phyloP scores from a whole-genome alignment of 768 basidiomycete species.

The Trametes meyenii region DNA sequence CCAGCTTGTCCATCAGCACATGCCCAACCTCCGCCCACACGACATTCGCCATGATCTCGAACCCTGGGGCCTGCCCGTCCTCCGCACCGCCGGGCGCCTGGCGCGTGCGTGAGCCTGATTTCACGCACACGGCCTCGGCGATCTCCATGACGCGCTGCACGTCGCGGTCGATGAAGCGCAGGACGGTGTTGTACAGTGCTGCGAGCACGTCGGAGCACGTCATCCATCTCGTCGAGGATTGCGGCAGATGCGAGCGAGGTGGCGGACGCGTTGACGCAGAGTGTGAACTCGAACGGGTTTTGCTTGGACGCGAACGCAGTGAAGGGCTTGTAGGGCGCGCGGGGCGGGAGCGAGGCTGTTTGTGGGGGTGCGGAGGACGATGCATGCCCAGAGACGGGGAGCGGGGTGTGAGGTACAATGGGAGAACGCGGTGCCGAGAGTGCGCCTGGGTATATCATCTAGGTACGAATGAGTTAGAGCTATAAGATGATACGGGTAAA shows the following conservation, averaged over 20 bases:
- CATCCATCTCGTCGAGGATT: slow-evolving; percentile 66
- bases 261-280: slow-evolving; percentile 30
- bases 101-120: slow-evolving; percentile 37
- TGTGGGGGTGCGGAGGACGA: slow-evolving; percentile 32
- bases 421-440: slow-evolving; percentile 73
- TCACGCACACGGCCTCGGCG: slow-evolving; percentile 67
- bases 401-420: slow-evolving; percentile 75
- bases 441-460: slow-evolving; percentile 75
- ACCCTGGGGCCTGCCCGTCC: slow-evolving; percentile 43
- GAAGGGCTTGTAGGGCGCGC: slow-evolving; percentile 56
- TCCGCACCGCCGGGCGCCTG: slow-evolving; percentile 1
- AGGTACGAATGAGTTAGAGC: neutral
- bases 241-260: slow-evolving; percentile 38
- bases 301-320: slow-evolving; percentile 49
- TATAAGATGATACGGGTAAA: neutral
- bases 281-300: slow-evolving; percentile 41
- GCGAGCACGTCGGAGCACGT: slow-evolving; percentile 76
- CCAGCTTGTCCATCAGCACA: slow-evolving; percentile 84
- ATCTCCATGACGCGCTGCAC: slow-evolving; percentile 74
- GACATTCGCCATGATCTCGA: slow-evolving; percentile 86
- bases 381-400: slow-evolving; percentile 32
- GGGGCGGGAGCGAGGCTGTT: slow-evolving; percentile 54
- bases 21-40: slow-evolving; percentile 85
- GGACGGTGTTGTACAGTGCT: slow-evolving; percentile 74
- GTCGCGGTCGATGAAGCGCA: slow-evolving; percentile 80